Conservation (phyloP, 1,284 basidiomycete genomes). For the Earliella scabrosa region DNA sequence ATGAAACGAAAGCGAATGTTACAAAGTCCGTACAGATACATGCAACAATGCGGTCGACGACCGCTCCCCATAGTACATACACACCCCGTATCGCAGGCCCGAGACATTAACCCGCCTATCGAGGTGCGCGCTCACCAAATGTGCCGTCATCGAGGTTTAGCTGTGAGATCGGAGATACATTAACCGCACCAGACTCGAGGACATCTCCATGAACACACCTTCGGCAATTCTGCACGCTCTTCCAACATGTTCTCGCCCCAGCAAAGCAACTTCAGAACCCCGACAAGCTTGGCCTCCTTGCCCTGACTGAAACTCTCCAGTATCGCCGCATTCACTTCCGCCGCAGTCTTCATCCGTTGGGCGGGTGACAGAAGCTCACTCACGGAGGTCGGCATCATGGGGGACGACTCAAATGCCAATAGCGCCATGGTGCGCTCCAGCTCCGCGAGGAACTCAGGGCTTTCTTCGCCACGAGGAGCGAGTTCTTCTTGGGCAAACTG, state of each 20-base stretch:
- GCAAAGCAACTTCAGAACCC: slow-evolving; percentile 82
- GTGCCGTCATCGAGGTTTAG: slow-evolving; percentile 35
- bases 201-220: slow-evolving; percentile 42
- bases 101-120: slow-evolving; percentile 13
- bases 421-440: slow-evolving; percentile 96
- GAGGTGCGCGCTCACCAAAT: slow-evolving; percentile 24
- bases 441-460: slow-evolving; percentile 90
- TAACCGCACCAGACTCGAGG: background rate
- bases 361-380: slow-evolving; percentile 82
- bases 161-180: slow-evolving; percentile 11
- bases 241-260: slow-evolving; percentile 89
- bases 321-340: slow-evolving; percentile 94
- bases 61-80: slow-evolving; percentile 11
- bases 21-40: slow-evolving; percentile 20
- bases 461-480: slow-evolving; percentile 93
- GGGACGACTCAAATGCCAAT: slow-evolving; percentile 84
- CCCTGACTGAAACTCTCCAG: slow-evolving; percentile 91
- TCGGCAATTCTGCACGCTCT: slow-evolving; percentile 77
- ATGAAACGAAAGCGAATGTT: slow-evolving; percentile 11
- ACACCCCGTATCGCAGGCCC: background rate
- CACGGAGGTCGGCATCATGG: slow-evolving; percentile 67
- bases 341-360: slow-evolving; percentile 92
- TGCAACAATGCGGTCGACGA: too few relatives aligned
- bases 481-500: slow-evolving; percentile 93
- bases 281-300: slow-evolving; percentile 88